These are phyloP conservation scores for Carallia pectinifolia DNA, from an alignment of 345 rosid genomes.

Conservation along the genomic window DNA sequence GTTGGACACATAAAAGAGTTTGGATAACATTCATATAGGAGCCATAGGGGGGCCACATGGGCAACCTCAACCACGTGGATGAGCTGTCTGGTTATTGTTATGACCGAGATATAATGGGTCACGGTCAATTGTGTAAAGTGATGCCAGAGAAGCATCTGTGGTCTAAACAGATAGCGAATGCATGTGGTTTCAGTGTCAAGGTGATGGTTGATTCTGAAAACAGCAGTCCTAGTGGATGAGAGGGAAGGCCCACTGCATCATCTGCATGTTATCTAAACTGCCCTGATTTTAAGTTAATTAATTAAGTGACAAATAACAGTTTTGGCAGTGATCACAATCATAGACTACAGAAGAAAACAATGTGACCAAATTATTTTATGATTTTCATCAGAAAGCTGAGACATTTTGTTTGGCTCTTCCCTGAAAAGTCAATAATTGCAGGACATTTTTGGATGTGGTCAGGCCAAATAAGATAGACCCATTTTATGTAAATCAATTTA, in stretches of 20 bases:
- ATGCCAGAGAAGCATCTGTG: constrained; percentile 37
- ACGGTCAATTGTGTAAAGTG: constrained; percentile 34
- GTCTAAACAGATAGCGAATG: constrained; percentile 35
- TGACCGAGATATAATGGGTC: constrained; percentile 35
- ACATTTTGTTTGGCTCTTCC: too few relatives aligned
- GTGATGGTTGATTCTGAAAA: constrained; percentile 33
- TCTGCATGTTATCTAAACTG: neutral
- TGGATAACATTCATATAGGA: neutral
- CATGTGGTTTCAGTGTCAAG: constrained; percentile 39
- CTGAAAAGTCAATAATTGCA: too few relatives aligned
- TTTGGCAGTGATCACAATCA: too few relatives aligned
- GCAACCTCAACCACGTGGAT: constrained; percentile 51
- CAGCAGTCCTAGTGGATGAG: constrained; percentile 25
- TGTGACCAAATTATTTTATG: too few relatives aligned
- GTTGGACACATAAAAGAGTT: constrained; percentile 3
- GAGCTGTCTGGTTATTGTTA: constrained; percentile 52
- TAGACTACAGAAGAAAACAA: too few relatives aligned
- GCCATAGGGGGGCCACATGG: constrained; percentile 32
- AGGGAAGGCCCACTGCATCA: constrained; percentile 23
- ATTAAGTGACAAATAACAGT: too few relatives aligned
- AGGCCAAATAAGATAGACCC: too few relatives aligned
- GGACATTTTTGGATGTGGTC: too few relatives aligned
- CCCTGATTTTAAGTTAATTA: too few relatives aligned
- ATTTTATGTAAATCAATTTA: too few relatives aligned
- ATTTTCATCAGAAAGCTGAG: too few relatives aligned